Base-by-base conservation (phyloP, 805 yeast species). In the Candida incommunis region DNA sequence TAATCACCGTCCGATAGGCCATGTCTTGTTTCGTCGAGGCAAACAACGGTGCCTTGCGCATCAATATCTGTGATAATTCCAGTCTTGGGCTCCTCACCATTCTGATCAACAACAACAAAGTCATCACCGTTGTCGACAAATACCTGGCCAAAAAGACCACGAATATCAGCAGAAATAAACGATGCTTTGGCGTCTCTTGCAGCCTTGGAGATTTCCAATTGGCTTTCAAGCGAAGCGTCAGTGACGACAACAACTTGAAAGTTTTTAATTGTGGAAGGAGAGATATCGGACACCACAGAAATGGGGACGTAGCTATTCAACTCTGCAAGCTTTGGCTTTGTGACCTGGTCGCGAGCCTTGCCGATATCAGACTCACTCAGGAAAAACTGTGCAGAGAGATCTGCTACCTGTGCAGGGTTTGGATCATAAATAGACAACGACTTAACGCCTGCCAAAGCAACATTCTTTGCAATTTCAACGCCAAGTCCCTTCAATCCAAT, bases 401-500 rank as follows among this genome's bases (percentile, higher is more conserved):
- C 97, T 44, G 65, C 71, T 41, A 86, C 51, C 45, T 69, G 62
- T 20, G 82, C 81, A 1, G 77, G 73, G 18, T 68, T 69, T 11
- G 95, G 94, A 59, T 92, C 99, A 61, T 80, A 85, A 25, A 92
- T 63, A 4, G 94, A 70, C 54, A 92, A 68, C 5, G 94, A 80
- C 67, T 92, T 92, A 55, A 92, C 98, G 57, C 99, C 99, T 2
- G 98, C 98, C 31, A 92, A 71, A 0, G 95, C 94, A 46, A 92
- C 86, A 64, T 92, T 92, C 66, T 92, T 92, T 22, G 98, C 96
- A 47, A 92, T 86, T 66, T 92, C 99, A 40, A 85, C 74, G 57
- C 99, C 99, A 42, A 92, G 69, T 42, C 99, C 99, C 59, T 78
- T 80, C 46, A 90, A 68, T 2, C 99, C 98, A 50, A 88, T 76